A percentile compares a stretch with the other conserved stretches of the same genome.
Conservation (phyloP, 768 basidiomycete genomes). For the Pleurotus tuber-regium region DNA sequence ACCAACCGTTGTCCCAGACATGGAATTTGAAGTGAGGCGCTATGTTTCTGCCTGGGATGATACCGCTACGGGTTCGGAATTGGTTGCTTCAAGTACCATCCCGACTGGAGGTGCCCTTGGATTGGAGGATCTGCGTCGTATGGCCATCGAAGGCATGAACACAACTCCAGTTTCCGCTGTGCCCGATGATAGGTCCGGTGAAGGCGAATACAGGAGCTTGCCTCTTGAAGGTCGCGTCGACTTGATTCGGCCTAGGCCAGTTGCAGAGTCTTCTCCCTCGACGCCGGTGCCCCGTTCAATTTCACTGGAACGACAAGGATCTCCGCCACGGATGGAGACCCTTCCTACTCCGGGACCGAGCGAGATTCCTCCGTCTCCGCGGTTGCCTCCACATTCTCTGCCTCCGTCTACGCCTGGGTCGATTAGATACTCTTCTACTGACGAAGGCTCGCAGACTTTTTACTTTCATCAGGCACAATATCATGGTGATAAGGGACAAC, state of each 20-base stretch:
- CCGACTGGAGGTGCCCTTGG: constrained; percentile 38
- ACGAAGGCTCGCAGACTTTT: constrained; percentile 7
- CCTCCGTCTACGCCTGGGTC: constrained; percentile 38
- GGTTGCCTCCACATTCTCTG: constrained; percentile 44
- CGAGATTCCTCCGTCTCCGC: constrained; percentile 64
- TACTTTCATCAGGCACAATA: constrained; percentile 1
- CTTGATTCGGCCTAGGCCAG: constrained; percentile 61
- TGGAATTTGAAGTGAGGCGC: constrained; percentile 59
- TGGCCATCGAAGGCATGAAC: constrained; percentile 59
- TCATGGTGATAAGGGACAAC: not conserved
- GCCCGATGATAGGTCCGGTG: constrained; percentile 28
- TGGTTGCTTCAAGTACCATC: constrained; percentile 17
- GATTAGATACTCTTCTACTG: not conserved
- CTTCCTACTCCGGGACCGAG: constrained; percentile 60
- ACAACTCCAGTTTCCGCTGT: constrained; percentile 20
- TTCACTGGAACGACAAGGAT: constrained; percentile 24
- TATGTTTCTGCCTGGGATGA: constrained; percentile 81
- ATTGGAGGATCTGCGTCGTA: constrained; percentile 61
- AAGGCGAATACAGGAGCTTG: constrained; percentile 77
- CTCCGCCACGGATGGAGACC: constrained; percentile 43
- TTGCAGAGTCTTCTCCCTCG: constrained; percentile 19
- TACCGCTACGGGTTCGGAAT: constrained; percentile 16
- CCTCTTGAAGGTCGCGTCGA: constrained; percentile 89
- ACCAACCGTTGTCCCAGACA: constrained; percentile 35
- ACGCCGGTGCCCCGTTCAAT: constrained; percentile 36